Evolutionary conservation across 1,284 basidiomycete genomes (phyloP).

Genomic region (Ustilago curta): DNA sequence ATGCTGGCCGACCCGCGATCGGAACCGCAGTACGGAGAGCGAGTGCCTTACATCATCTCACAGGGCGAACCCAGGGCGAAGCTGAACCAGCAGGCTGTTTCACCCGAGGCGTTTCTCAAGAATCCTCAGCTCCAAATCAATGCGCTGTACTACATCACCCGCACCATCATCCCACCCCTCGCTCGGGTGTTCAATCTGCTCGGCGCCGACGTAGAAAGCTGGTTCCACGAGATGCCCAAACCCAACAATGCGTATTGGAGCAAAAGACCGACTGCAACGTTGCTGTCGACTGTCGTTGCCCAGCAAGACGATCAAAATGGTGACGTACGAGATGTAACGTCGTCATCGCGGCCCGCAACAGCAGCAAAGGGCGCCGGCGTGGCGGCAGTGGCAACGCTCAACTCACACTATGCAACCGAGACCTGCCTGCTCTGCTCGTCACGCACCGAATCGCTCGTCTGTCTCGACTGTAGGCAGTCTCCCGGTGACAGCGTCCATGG

Average conservation of each 20-base stretch:
- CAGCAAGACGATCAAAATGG: conserved; percentile 5
- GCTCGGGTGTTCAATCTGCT: conserved; percentile 90
- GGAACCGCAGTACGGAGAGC: conserved; percentile 91
- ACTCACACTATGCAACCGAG: conserved; percentile 80
- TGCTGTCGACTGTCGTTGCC: conserved; percentile 15
- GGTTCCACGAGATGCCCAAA: conserved; percentile 88
- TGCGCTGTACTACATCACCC: conserved; percentile 88
- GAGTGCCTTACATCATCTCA: conserved; percentile 89
- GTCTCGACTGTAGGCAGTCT: conserved; percentile 47
- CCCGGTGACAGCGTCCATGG: conserved; percentile 34
- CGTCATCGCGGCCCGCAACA: conserved; percentile 1
- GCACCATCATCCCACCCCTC: conserved; percentile 87
- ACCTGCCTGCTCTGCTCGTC: conserved; percentile 79
- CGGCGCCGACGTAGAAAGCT: conserved; percentile 86
- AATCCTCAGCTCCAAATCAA: conserved; percentile 81
- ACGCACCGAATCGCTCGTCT: conserved; percentile 72
- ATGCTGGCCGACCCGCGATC: conserved; percentile 81
- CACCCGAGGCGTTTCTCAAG: conserved; percentile 81
- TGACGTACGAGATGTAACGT: background rate
- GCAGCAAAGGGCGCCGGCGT: conserved; percentile 1
- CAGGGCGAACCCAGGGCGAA: conserved; percentile 77
- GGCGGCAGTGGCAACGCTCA: conserved; percentile 74
- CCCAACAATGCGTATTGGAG: conserved; percentile 42
- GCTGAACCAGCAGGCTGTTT: conserved; percentile 84
- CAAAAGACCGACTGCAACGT: conserved; percentile 18